Percentiles rank a stretch among this genome's conserved stretches.
These are phyloP conservation scores for Penicillium chermesinum DNA, from an alignment of 495 filamentous ascomycete genomes.

Conservation along the genomic window DNA sequence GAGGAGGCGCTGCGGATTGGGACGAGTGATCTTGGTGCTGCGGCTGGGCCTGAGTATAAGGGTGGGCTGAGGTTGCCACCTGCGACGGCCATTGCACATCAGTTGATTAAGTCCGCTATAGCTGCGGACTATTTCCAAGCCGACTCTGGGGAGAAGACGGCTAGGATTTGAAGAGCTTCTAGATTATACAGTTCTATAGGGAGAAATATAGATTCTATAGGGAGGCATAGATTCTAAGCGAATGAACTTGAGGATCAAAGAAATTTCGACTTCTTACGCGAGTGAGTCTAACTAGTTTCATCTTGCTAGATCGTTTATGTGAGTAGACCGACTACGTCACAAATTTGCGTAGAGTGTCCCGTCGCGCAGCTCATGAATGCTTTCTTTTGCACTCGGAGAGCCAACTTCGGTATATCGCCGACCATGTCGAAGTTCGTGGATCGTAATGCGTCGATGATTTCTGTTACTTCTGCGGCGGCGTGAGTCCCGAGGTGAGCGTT, in stretches of 20 bases:
- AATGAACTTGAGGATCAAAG: neutral
- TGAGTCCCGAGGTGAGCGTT: conserved; percentile 25
- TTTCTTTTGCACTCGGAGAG: conserved; percentile 30
- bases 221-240: neutral
- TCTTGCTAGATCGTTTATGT: neutral
- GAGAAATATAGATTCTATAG: neutral
- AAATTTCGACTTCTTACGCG: neutral
- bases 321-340: conserved; percentile 8
- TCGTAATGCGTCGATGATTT: conserved; percentile 36
- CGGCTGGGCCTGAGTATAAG: conserved; percentile 59
- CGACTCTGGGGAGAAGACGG: conserved; percentile 27
- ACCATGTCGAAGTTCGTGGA: conserved; percentile 43
- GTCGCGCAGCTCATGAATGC: conserved; percentile 42
- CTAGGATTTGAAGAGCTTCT: conserved; percentile 29
- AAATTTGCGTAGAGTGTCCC: conserved; percentile 42
- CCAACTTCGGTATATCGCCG: conserved; percentile 40
- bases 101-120: conserved; percentile 54
- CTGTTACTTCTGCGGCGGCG: conserved; percentile 32
- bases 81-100: conserved; percentile 73
- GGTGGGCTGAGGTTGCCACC: conserved; percentile 68
- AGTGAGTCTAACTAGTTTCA: neutral
- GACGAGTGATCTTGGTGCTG: conserved; percentile 62
- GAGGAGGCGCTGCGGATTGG: conserved; percentile 56
- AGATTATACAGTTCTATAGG: conserved; percentile 1
- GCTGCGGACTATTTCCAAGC: conserved; percentile 40